A percentile compares a stretch with the other conserved stretches of the same genome.
Conservation (phyloP, 2,329 filamentous ascomycete species). For the Phialophora chinensis region DNA sequence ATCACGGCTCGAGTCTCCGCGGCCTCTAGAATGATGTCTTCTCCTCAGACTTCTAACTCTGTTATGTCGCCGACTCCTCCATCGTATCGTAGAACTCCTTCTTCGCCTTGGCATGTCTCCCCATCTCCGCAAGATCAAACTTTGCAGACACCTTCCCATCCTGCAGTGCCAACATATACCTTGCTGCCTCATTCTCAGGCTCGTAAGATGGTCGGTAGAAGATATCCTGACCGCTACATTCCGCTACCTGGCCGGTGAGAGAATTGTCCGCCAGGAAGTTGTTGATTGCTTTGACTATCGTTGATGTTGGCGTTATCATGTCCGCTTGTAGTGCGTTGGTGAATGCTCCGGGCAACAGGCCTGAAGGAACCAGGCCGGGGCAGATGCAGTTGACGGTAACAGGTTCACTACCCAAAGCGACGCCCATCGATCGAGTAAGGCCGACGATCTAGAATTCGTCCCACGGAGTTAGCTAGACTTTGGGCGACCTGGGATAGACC, state of each 20-base stretch:
- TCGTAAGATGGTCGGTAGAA: slow-evolving; percentile 6
- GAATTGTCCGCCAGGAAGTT: background rate
- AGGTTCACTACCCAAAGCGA: background rate
- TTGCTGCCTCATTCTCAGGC: background rate
- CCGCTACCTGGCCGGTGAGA: slow-evolving; percentile 5
- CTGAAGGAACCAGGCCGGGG: slow-evolving; percentile 5
- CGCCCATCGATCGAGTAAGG: slow-evolving; percentile 6
- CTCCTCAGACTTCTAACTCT: background rate
- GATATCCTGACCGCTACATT: slow-evolving; percentile 8
- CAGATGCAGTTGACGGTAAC: slow-evolving; percentile 12
- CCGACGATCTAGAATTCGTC: slow-evolving; percentile 7
- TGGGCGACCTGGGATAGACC: too few species aligned
- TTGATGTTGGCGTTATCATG: background rate
- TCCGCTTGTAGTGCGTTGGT: background rate
- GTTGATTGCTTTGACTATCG: slow-evolving; percentile 8
- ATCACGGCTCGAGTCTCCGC: background rate
- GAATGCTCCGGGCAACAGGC: background rate
- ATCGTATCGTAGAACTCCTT: background rate
- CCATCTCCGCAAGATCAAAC: background rate
- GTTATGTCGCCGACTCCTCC: background rate
- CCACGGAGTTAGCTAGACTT: background rate
- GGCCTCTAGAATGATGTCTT: background rate
- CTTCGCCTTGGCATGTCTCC: background rate
- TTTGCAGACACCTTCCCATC: background rate
- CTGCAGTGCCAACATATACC: background rate